Percentiles rank a stretch among this genome's conserved stretches.
phyloP scores from a whole-genome alignment of 441 rosid genomes.

The Dalechampia spathulata region DNA sequence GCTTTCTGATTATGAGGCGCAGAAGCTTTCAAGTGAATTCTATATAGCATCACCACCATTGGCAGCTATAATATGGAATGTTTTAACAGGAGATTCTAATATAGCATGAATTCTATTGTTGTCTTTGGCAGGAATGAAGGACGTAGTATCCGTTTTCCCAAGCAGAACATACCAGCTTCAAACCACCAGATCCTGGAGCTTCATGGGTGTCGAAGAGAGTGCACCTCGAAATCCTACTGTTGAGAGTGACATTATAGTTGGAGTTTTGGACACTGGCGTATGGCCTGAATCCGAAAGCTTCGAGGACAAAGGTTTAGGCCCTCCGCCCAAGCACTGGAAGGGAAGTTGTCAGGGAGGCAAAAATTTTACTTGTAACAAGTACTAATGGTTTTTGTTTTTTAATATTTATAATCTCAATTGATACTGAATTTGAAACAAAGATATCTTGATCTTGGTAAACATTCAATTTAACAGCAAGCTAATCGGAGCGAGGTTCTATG shows the following conservation, averaged over 20 bases:
- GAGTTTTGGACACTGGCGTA: conserved; percentile 36
- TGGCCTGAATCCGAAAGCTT: conserved; percentile 54
- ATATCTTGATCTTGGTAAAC: neutral
- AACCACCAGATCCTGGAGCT: conserved; percentile 89
- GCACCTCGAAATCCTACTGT: conserved; percentile 15
- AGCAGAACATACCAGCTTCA: no score
- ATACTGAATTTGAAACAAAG: no score
- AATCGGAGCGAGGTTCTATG: conserved; percentile 32
- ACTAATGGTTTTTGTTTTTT: no score
- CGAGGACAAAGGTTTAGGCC: conserved; percentile 27
- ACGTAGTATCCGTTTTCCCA: conserved; percentile 65
- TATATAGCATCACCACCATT: no score
- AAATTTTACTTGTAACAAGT: conserved; percentile 35
- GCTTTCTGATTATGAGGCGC: conserved; percentile 29
- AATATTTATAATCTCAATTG: no score
- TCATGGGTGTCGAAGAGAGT: conserved; percentile 42
- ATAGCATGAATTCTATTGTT: no score
- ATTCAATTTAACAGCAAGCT: conserved; percentile 22
- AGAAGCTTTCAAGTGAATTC: conserved; percentile 21
- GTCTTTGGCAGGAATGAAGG: conserved; percentile 30
- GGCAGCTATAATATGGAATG: no score
- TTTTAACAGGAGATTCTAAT: no score
- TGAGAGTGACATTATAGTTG: conserved; percentile 30
- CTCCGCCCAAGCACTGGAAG: conserved; percentile 38
- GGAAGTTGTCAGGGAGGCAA: conserved; percentile 30